Conservation (phyloP, 257 asterid species). For the Jacaranda copaia region DNA sequence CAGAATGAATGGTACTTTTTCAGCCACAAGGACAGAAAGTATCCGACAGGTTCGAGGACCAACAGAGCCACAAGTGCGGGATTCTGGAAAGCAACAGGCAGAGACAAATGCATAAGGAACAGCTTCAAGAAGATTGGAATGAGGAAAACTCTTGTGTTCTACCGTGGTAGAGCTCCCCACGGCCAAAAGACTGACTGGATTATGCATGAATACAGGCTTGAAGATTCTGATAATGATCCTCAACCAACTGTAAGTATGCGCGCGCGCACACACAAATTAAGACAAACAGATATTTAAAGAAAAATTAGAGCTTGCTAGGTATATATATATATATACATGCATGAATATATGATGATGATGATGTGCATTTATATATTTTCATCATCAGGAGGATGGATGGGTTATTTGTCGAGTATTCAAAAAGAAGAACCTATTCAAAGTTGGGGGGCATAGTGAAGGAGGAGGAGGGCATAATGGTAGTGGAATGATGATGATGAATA, state of each 20-base stretch:
- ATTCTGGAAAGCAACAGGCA: constrained; percentile 94
- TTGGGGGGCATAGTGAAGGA: constrained; percentile 47
- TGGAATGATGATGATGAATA: constrained; percentile 11
- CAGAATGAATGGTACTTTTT: constrained; percentile 93
- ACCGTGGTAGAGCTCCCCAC: constrained; percentile 92
- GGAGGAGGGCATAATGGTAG: constrained; percentile 38
- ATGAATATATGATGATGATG: no score
- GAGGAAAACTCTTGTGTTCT: constrained; percentile 92
- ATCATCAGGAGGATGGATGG: constrained; percentile 91
- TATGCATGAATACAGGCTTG: constrained; percentile 91
- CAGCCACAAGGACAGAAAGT: constrained; percentile 95
- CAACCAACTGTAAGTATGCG: constrained; percentile 49
- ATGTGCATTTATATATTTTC: not conserved
- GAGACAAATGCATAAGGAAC: constrained; percentile 88
- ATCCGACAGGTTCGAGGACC: constrained; percentile 91
- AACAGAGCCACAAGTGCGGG: constrained; percentile 90
- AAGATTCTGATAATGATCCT: constrained; percentile 55
- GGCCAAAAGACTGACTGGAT: constrained; percentile 95
- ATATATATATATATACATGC: not conserved
- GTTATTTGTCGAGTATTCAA: constrained; percentile 92
- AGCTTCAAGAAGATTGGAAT: constrained; percentile 77
- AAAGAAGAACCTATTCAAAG: constrained; percentile 83
- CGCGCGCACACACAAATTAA: not conserved
- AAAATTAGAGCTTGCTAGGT: no score
- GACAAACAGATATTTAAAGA: not conserved